Base-by-base conservation (phyloP, 2,329 filamentous ascomycete genomes). In the Cyanodermella asteris region DNA sequence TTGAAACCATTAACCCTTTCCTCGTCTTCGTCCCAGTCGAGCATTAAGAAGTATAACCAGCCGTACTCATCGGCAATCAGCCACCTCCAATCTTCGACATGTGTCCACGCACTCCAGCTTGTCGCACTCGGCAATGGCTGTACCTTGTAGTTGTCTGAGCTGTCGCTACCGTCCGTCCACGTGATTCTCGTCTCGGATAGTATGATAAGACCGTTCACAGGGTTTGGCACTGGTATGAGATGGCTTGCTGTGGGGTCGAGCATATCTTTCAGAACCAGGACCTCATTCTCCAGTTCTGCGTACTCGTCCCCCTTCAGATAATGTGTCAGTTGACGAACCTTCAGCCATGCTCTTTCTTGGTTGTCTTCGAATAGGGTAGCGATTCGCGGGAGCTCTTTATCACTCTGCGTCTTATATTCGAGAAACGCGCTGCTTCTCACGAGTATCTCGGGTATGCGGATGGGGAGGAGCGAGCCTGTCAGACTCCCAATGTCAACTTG, bases 51-150 rank as follows among this genome's bases (percentile, higher is more conserved):
- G 41, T 84, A 81, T 13, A 97, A 48, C 24, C 63, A 64, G 10
- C 87, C 84, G 41, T 87, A 93, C 38, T 93, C 81, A 43, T 97
- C 87, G 2, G 75, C 81, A 3, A 97, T 52, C n/a, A 93, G 57
- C 52, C 81, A 94, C 38, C 73, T 64, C 19, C 73, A 71, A 13
- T 69, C 66, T 39, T 94, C 77, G 25, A 87, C 70, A 38, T 72
- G 67, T 33, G 76, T 75, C 82, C 84, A 97, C 3, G 80, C 70
- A n/a, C 87, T 73, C 37, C 90, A 94, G 18, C 91, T 72, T 3
- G 74, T 80, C 1, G 81, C 65, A 28, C 84, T 70, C 1, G 66
- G 56, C 3, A 93, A 50, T 0, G 59, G 52, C 6, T 28, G 11
- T 8, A 7, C 69, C 60, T 11, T 70, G 64, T 8, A 80, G 61